Conservation (phyloP, 1,284 basidiomycete genomes). For the Cryptococcus sp. region DNA sequence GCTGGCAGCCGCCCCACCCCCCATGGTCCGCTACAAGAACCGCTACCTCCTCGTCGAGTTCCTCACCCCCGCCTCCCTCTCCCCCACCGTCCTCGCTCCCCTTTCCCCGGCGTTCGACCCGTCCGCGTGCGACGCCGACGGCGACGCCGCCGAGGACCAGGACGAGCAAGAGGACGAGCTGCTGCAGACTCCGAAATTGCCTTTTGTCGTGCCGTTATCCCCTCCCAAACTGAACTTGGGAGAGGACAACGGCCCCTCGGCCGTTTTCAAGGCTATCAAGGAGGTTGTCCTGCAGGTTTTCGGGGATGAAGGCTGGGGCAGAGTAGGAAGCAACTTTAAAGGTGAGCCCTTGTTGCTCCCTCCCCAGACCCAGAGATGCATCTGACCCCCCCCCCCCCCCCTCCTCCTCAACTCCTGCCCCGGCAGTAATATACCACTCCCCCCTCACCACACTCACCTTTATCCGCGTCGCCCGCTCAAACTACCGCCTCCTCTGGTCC, state of each 20-base stretch:
- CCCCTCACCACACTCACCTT: constrained; percentile 43
- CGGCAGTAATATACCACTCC: constrained; percentile 46
- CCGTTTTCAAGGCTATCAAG: constrained; percentile 33
- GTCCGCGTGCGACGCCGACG: constrained; percentile 5
- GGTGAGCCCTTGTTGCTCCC: constrained; percentile 27
- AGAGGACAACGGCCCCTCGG: constrained; percentile 24
- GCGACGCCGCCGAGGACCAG: constrained; percentile 19
- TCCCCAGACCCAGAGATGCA: background rate
- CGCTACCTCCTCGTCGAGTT: constrained; percentile 49
- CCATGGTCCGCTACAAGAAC: constrained; percentile 49
- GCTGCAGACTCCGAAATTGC: constrained; percentile 22
- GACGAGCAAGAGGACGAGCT: constrained; percentile 30
- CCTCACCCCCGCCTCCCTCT: constrained; percentile 26
- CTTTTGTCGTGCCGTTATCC: constrained; percentile 32
- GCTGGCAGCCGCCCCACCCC: background rate
- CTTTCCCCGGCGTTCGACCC: background rate
- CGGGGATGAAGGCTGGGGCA: constrained; percentile 47
- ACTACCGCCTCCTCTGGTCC: constrained; percentile 39
- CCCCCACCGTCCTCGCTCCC: constrained; percentile 6
- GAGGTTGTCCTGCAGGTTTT: constrained; percentile 33
- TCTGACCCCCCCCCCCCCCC: background rate
- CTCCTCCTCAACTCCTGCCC: too few relatives aligned
- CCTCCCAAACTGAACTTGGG: constrained; percentile 19
- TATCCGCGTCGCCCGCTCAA: constrained; percentile 39
- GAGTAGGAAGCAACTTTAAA: constrained; percentile 40